Evolutionary conservation across 2,329 filamentous ascomycete genomes (phyloP).

Genomic region (Hypoxylon sp.): DNA sequence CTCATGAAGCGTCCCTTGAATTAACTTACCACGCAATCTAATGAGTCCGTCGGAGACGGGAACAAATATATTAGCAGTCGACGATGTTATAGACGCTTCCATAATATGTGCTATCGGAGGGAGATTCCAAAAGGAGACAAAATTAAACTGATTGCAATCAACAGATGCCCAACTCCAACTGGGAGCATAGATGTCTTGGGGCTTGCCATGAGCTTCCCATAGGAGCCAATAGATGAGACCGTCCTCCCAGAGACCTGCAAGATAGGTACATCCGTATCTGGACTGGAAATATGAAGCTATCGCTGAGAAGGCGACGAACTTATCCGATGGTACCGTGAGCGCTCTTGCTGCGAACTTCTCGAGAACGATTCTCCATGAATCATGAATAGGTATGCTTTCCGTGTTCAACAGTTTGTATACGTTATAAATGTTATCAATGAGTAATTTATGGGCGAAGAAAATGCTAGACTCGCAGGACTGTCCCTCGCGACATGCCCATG

Average conservation of each 20-base stretch:
- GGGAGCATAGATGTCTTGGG: conserved; percentile 4
- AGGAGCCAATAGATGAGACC: neutral
- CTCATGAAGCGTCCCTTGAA: neutral
- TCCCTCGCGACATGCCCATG: neutral
- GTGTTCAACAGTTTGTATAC: neutral
- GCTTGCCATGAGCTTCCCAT: neutral
- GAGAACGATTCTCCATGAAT: no score
- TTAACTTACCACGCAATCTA: neutral
- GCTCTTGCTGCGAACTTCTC: neutral
- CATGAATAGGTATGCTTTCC: no score
- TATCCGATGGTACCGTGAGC: conserved; percentile 3
- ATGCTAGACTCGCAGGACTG: neutral
- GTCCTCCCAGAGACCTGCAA: conserved; percentile 9
- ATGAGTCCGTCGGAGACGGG: conserved; percentile 7
- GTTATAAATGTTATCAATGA: neutral
- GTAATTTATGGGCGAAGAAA: no score
- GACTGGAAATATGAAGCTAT: neutral
- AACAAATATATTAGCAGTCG: neutral
- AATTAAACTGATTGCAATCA: neutral
- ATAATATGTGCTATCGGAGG: neutral
- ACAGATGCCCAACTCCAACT: conserved; percentile 10
- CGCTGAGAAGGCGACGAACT: conserved; percentile 1
- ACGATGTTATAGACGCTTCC: neutral
- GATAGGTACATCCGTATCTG: neutral
- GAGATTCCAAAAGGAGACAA: neutral